A percentile compares a stretch with the other conserved stretches of the same genome.
phyloP scores from a whole-genome alignment of 75 land plant species.

The Gnetum montanum region DNA sequence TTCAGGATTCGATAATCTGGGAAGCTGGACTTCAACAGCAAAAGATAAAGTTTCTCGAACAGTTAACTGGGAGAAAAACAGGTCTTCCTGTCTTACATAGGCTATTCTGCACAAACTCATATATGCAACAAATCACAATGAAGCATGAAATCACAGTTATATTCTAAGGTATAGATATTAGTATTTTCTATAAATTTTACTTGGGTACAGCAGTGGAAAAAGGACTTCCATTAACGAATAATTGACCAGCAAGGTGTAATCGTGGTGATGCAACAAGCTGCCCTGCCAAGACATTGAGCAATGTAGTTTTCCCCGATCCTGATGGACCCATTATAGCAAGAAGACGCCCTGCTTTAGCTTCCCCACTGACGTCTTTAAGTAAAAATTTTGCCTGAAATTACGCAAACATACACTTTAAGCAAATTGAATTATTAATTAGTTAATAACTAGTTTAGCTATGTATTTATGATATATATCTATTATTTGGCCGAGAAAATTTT shows the following conservation, averaged over 20 bases:
- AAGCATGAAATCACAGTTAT: background rate
- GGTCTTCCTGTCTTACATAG: conserved; percentile 92
- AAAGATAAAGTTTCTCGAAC: conserved; percentile 92
- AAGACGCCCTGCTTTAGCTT: conserved; percentile 83
- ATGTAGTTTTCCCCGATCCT: conserved; percentile 93
- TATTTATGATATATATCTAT: no score
- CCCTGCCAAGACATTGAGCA: conserved; percentile 91
- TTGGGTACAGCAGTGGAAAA: conserved; percentile 27
- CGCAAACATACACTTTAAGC: background rate
- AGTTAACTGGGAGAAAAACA: conserved; percentile 96
- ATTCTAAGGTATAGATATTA: background rate
- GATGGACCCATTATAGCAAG: conserved; percentile 99
- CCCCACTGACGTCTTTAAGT: conserved; percentile 77
- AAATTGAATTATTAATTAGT: background rate
- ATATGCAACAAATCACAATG: no score
- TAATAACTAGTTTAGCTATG: no score
- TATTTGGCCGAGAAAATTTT: no score
- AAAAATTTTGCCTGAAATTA: conserved; percentile 60
- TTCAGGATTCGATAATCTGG: conserved; percentile 31
- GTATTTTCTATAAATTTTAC: no score
- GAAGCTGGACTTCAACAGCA: conserved; percentile 92
- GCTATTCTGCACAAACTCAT: conserved; percentile 63
- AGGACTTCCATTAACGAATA: conserved; percentile 70
- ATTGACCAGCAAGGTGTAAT: conserved; percentile 52
- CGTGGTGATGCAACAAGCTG: conserved; percentile 71